These are phyloP conservation scores for Sophora flavescens DNA, from an alignment of 306 rosid genomes.

Conservation along the genomic window DNA sequence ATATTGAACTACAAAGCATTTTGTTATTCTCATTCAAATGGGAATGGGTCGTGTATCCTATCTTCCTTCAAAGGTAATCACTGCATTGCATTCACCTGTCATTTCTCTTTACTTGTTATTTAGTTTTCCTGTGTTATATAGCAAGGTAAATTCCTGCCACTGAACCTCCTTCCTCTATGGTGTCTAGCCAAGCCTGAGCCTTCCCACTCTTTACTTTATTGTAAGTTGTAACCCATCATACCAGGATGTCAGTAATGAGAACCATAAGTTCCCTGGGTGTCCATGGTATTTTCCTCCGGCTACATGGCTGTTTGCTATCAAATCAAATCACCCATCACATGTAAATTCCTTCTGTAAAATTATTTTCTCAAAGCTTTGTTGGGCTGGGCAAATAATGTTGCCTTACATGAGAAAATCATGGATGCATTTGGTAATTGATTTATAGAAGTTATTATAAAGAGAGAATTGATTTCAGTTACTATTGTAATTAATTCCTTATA, in stretches of 20 bases:
- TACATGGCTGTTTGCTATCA: conserved; percentile 7
- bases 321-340: not conserved
- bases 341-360: not conserved
- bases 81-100: too few species aligned
- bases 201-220: not conserved
- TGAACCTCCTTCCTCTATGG: not conserved
- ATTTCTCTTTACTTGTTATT: too few species aligned
- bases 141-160: not conserved
- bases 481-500: too few species aligned
- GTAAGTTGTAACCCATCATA: conserved; percentile 2
- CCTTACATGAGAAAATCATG: not conserved
- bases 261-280: not conserved
- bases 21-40: too few species aligned
- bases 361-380: conserved; percentile 13
- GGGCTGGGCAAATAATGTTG: not conserved
- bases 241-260: not conserved
- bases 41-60: too few species aligned
- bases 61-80: too few species aligned
- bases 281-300: not conserved
- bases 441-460: not conserved
- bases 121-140: not conserved
- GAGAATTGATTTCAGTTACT: not conserved
- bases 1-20: too few species aligned
- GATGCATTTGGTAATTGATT: conserved; percentile 16
- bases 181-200: not conserved